Conservation (phyloP, 441 rosid genomes). For the Jatropha podagrica region DNA sequence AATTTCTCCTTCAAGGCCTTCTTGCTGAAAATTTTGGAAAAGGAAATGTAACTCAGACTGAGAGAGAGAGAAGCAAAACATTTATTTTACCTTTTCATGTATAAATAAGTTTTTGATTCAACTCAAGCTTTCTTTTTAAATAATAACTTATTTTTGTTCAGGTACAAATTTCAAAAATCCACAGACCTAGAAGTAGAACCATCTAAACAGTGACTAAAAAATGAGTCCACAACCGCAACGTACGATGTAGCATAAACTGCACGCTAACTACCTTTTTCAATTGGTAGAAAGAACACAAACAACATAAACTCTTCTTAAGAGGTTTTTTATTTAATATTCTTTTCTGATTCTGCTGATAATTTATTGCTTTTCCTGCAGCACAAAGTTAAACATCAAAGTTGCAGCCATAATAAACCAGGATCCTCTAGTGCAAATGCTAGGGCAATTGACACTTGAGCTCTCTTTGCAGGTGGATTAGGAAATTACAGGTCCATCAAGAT, state of each 20-base stretch:
- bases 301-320: not conserved
- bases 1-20: constrained; percentile 78
- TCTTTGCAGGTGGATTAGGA: not conserved
- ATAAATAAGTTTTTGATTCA: constrained; percentile 1
- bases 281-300: not conserved
- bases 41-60: constrained; percentile 12
- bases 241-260: not conserved
- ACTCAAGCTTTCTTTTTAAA: not conserved
- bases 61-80: not conserved
- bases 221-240: not conserved
- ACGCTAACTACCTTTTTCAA: not conserved
- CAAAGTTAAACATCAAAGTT: not conserved
- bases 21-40: constrained; percentile 53
- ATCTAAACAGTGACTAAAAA: not conserved
- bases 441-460: too few relatives aligned
- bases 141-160: not conserved
- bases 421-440: not conserved
- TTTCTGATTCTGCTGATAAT: constrained; percentile 3
- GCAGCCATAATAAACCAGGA: not conserved
- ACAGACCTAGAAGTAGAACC: not conserved
- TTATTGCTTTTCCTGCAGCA: not conserved
- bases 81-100: not conserved
- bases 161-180: not conserved
- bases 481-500: not conserved
- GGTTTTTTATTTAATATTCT: not conserved